A percentile compares a stretch with the other conserved stretches of the same genome.
These are phyloP conservation scores for Blastobotrys mokoenaii DNA, from an alignment of 805 yeast genomes.

Conservation along the genomic window DNA sequence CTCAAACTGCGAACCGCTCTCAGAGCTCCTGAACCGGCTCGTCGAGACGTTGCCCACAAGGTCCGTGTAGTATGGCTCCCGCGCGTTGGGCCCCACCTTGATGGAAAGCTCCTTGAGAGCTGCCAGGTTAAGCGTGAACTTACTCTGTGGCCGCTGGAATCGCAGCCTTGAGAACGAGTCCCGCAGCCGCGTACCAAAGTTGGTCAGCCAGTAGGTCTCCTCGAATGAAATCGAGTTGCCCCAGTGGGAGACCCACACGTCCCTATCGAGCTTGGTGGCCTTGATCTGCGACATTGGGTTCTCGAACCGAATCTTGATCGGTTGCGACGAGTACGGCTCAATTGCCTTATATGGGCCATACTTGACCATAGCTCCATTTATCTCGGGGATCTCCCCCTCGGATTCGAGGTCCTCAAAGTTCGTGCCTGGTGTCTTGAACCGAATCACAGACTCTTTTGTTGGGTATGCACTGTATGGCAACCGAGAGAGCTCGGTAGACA, in stretches of 20 bases:
- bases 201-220: constrained; percentile 75
- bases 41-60: constrained; percentile 91
- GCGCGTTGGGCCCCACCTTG: constrained; percentile 40
- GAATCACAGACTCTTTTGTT: constrained; percentile 31
- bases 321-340: constrained; percentile 38
- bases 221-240: constrained; percentile 63
- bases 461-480: constrained; percentile 54
- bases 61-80: constrained; percentile 77
- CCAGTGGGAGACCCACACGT: constrained; percentile 86
- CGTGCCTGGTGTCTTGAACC: constrained; percentile 12
- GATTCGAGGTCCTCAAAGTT: constrained; percentile 30
- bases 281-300: constrained; percentile 59
- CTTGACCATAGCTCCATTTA: constrained; percentile 28
- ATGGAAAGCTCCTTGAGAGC: constrained; percentile 56
- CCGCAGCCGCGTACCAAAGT: constrained; percentile 62
- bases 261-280: constrained; percentile 55
- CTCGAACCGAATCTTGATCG: constrained; percentile 52
- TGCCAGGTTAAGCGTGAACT: constrained; percentile 42
- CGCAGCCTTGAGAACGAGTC: constrained; percentile 64
- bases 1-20: constrained; percentile 37
- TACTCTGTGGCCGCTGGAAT: constrained; percentile 49
- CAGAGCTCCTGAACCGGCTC: constrained; percentile 32
- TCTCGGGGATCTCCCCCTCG: constrained; percentile 27
- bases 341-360: constrained; percentile 49
- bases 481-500: constrained; percentile 47